A percentile compares a stretch with the other conserved stretches of the same genome.
Conservation (phyloP, 345 rosid species). For the Aurinia saxatilis region DNA sequence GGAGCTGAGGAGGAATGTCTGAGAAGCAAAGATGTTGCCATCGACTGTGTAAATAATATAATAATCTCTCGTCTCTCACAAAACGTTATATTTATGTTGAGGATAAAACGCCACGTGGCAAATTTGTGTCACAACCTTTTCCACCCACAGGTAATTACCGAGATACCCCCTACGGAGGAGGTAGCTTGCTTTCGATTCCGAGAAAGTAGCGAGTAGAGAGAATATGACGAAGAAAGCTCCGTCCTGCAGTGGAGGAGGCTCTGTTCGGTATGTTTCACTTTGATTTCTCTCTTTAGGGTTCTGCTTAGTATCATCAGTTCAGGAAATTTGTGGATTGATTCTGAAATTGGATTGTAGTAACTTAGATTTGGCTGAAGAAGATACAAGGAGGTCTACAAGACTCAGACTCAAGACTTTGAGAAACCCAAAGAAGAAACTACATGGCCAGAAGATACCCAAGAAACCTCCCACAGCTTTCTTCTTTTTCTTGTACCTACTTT, state of each 20-base stretch:
- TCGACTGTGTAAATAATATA: slow-evolving; percentile 19
- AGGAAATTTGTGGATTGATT: neutral
- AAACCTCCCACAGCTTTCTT: slow-evolving; percentile 94
- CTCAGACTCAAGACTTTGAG: slow-evolving; percentile 17
- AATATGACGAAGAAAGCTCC: slow-evolving; percentile 36
- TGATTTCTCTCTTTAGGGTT: slow-evolving; percentile 14
- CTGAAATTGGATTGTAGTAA: slow-evolving; percentile 24
- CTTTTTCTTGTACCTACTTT: slow-evolving; percentile 56
- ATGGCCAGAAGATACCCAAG: slow-evolving; percentile 60
- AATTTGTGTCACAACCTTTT: neutral
- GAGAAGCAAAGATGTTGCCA: slow-evolving; percentile 41
- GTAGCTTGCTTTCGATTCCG: neutral
- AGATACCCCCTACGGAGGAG: neutral
- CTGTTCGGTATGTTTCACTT: slow-evolving; percentile 19
- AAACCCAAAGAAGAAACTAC: slow-evolving; percentile 38
- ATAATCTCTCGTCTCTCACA: neutral
- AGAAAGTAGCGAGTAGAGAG: slow-evolving; percentile 14
- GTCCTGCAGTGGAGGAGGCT: slow-evolving; percentile 9
- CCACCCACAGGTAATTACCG: slow-evolving; percentile 2
- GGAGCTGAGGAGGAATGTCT: slow-evolving; percentile 26
- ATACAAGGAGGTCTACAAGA: slow-evolving; percentile 25
- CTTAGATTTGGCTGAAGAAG: slow-evolving; percentile 24
- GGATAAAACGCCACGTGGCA: slow-evolving; percentile 14
- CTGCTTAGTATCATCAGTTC: neutral
- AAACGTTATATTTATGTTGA: neutral